Percentiles rank a stretch among this genome's conserved stretches.
Evolutionary conservation across 768 basidiomycete species (phyloP).

Genomic region (Pleurotus djamor): DNA sequence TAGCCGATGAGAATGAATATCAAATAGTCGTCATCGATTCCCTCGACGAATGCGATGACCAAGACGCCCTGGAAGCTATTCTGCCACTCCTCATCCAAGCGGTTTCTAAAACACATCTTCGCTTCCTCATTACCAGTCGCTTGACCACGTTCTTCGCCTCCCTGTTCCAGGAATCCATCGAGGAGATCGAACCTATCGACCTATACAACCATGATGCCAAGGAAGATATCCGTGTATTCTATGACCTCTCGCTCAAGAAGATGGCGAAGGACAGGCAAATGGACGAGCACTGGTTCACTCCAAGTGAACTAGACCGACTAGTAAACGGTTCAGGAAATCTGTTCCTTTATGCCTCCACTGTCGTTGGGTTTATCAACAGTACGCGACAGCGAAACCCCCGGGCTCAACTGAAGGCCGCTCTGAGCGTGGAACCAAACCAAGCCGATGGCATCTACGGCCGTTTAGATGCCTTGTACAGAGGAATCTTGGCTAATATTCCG

Average conservation of each 20-base stretch:
- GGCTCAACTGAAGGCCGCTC: slow-evolving; percentile 1
- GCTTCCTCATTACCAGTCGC: slow-evolving; percentile 28
- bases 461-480: slow-evolving; percentile 11
- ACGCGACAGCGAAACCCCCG: not conserved
- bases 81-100: slow-evolving; percentile 22
- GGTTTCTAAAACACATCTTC: slow-evolving; percentile 18
- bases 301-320: not conserved
- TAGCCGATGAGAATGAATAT: slow-evolving; percentile 4
- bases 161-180: slow-evolving; percentile 8
- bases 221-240: slow-evolving; percentile 7
- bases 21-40: slow-evolving; percentile 30
- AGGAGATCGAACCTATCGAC: not conserved
- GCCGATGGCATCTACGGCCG: slow-evolving; percentile 3
- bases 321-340: slow-evolving; percentile 1
- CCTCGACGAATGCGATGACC: slow-evolving; percentile 28
- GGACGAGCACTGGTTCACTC: slow-evolving; percentile 6
- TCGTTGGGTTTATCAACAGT: slow-evolving; percentile 1
- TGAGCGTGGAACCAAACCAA: not conserved
- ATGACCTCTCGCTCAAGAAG: not conserved
- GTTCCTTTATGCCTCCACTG: slow-evolving; percentile 6
- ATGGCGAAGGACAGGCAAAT: not conserved
- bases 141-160: slow-evolving; percentile 18
- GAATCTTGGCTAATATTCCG: slow-evolving; percentile 6
- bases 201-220: slow-evolving; percentile 3
- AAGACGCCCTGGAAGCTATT: slow-evolving; percentile 20